Conservation (phyloP, 2,329 filamentous ascomycete species). For the Fusarium haematococcum region DNA sequence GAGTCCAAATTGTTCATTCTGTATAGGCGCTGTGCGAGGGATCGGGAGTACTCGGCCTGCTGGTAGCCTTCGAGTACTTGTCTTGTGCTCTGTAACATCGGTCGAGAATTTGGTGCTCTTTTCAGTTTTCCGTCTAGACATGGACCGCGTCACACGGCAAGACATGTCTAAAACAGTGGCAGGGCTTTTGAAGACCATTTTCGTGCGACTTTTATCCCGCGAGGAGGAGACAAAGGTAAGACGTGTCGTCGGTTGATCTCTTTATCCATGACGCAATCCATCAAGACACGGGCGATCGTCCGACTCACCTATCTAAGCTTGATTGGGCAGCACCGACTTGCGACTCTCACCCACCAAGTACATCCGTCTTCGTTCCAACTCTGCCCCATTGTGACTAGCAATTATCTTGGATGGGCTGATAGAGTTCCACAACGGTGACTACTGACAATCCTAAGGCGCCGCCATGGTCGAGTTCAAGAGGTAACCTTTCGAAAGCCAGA, state of each 20-base stretch:
- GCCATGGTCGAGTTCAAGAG: too few relatives aligned
- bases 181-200: neutral
- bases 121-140: neutral
- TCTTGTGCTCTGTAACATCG: neutral
- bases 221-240: neutral
- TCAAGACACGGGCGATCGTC: neutral
- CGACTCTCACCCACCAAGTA: neutral
- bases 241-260: neutral
- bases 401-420: too few relatives aligned
- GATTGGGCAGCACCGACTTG: too few relatives aligned
- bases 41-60: neutral
- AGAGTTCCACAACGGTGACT: too few relatives aligned
- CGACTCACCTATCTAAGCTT: too few relatives aligned
- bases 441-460: too few relatives aligned
- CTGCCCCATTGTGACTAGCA: neutral
- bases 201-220: neutral
- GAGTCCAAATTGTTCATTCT: slow-evolving; percentile 10
- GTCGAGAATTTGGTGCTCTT: neutral
- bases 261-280: neutral
- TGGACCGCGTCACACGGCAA: slow-evolving; percentile 17
- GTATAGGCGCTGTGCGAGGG: slow-evolving; percentile 7
- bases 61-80: neutral
- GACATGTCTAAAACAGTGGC: neutral
- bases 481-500: too few relatives aligned
- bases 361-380: neutral